These are phyloP conservation scores for Lipomyces oligophaga DNA, from an alignment of 805 yeast species.

Conservation along the genomic window DNA sequence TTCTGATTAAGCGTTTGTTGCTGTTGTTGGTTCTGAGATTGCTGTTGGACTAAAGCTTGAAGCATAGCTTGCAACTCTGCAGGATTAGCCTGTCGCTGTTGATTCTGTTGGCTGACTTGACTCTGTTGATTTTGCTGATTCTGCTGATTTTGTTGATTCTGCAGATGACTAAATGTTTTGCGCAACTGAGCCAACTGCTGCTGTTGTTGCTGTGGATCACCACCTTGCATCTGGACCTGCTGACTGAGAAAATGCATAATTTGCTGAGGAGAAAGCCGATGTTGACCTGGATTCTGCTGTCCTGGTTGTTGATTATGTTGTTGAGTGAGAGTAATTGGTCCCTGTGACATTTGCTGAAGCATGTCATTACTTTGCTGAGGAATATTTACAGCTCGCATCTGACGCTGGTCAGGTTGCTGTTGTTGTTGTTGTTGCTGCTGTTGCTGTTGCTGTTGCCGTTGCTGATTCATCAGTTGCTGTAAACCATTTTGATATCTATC, in stretches of 20 bases:
- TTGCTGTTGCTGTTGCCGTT: constrained; percentile 17
- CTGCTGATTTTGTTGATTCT: constrained; percentile 12
- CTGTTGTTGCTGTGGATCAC: constrained; percentile 11
- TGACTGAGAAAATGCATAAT: constrained; percentile 3
- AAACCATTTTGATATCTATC: constrained; percentile 20
- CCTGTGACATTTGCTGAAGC: too few species aligned
- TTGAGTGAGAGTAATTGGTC: too few species aligned
- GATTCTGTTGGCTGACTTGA: constrained; percentile 10
- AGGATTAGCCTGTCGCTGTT: constrained; percentile 13
- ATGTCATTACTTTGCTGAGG: too few species aligned
- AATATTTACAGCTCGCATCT: too few species aligned
- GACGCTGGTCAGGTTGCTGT: constrained; percentile 3
- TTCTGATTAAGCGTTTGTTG: constrained; percentile 9
- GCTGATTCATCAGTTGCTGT: constrained; percentile 23
- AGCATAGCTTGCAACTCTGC: constrained; percentile 21
- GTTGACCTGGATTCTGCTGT: not conserved
- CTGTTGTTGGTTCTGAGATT: constrained; percentile 17
- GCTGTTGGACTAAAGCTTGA: constrained; percentile 10
- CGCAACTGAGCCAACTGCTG: constrained; percentile 9
- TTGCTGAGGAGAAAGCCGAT: constrained; percentile 24
- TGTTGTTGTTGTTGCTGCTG: constrained; percentile 15
- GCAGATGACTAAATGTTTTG: constrained; percentile 10
- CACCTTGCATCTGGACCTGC: constrained; percentile 4
- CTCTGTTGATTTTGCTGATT: constrained; percentile 17
- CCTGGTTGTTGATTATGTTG: constrained; percentile 23